Evolutionary conservation across 768 basidiomycete genomes (phyloP), one percentile per base, ranked within the genome.

Genomic region (Pisolithus sp.): DNA sequence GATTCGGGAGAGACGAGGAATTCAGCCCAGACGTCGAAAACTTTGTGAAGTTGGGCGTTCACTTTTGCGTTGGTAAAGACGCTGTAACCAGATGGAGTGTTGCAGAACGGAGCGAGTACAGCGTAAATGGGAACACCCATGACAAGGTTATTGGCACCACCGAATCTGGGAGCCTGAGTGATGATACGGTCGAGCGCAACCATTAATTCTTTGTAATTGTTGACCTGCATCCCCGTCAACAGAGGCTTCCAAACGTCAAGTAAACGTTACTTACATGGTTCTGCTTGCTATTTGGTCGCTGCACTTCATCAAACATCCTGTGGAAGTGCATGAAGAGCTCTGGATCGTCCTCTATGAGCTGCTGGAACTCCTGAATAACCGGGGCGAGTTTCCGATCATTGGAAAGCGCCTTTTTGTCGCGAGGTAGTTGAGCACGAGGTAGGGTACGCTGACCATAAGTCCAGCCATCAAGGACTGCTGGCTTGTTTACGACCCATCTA

Each of bases 21-120:
- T 13, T 49, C 56, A 8, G 69, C 67, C 80, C 81, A 85, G 23
- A 67, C 68, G 43, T 77, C 66, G 54, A 83, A 73, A 48, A 83
- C 61, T 40, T 72, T 72, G 57, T 77, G 76, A 54, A 82, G 61
- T 45, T 68, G 60, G 0, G 46, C 58, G 52, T 84, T 83, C 49
- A 83, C 72, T 46, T 65, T 63, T 3, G 69, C 65, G 50, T 73
- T 69, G 26, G 66, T 64, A 31, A 47, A 47, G 30, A 31, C 31
- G 34, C 12, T 36, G 46, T 47, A 47, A 23, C 46, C 46, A 17
- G 46, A 47, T 5, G 31, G 45, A 13, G 50, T 51, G 37, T 45
- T 51, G 50, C 37, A 45, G 34, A 36, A 39, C 4, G 24, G 34
- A 6, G 52, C 37, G 10, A 48, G 38, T n/a, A 26, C 52, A 36